Conservation (phyloP, 1,284 basidiomycete genomes). For the Trichosporon sp. region DNA sequence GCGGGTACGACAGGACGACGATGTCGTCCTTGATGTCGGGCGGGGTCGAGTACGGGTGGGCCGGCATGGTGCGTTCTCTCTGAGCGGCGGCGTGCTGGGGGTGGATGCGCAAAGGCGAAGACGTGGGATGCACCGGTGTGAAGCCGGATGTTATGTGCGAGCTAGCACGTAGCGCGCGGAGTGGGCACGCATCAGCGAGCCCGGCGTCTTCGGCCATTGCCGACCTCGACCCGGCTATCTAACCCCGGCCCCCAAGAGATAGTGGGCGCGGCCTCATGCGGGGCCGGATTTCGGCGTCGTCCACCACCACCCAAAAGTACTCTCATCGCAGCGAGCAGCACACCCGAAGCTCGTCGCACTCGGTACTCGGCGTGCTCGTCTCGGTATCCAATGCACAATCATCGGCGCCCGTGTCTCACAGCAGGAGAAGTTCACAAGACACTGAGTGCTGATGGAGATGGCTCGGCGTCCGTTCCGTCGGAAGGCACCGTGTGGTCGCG, state of each 20-base stretch:
- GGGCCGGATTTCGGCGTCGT: neutral
- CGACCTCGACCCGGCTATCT: neutral
- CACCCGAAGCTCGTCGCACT: neutral
- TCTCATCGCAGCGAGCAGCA: neutral
- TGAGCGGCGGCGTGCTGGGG: no score
- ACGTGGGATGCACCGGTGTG: neutral
- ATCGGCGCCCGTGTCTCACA: neutral
- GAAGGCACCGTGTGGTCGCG: neutral
- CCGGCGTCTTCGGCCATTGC: neutral
- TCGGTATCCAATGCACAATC: neutral
- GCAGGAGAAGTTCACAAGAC: no score
- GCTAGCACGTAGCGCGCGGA: neutral
- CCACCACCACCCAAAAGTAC: neutral
- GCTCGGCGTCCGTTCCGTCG: neutral
- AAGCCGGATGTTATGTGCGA: neutral
- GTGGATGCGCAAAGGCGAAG: neutral
- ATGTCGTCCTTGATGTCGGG: conserved; percentile 15
- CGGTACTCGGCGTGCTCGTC: neutral
- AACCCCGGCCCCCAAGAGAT: neutral
- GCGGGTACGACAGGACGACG: conserved; percentile 13
- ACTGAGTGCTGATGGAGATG: neutral
- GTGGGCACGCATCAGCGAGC: neutral
- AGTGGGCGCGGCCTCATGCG: neutral
- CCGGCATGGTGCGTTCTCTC: neutral
- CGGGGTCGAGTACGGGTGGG: conserved; percentile 4